These are phyloP conservation scores for Lotus japonicus DNA, from an alignment of 306 rosid genomes.

Conservation along the genomic window DNA sequence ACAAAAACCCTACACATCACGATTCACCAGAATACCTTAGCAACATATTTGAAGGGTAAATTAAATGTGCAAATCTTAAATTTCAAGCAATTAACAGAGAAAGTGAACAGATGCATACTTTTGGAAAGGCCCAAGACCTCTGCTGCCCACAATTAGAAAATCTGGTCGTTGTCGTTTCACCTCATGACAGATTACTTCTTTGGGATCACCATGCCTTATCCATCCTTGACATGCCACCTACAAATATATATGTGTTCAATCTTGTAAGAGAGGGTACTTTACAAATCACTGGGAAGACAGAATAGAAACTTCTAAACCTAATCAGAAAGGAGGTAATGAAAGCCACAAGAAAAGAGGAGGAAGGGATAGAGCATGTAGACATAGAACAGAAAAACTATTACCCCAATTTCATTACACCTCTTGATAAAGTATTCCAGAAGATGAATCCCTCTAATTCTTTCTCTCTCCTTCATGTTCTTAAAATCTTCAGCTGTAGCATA, in stretches of 20 bases:
- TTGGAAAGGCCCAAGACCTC: constrained; percentile 97
- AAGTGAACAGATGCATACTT: constrained; percentile 36
- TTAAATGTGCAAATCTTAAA: not conserved
- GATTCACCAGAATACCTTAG: not conserved
- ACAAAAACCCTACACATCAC: constrained; percentile 71
- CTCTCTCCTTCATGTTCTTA: constrained; percentile 41
- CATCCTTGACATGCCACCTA: constrained; percentile 83
- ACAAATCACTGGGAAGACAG: not conserved
- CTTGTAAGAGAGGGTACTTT: not conserved
- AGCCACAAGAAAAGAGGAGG: not conserved
- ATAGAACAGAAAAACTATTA: constrained; percentile 27
- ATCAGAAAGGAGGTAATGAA: not conserved
- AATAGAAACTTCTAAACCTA: not conserved
- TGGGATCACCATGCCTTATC: constrained; percentile 78
- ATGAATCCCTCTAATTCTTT: constrained; percentile 54
- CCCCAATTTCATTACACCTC: constrained; percentile 87
- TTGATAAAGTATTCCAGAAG: constrained; percentile 77
- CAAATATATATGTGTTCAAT: constrained; percentile 6
- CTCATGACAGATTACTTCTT: constrained; percentile 78
- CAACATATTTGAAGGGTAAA: not conserved
- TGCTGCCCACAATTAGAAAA: constrained; percentile 80
- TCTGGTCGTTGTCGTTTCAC: constrained; percentile 66
- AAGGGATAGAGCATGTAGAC: not conserved
- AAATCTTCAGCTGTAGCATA: constrained; percentile 89
- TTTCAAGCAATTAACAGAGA: not conserved